Evolutionary conservation across 305 asterid species (phyloP).

Genomic region (Fraxinus sp.): DNA sequence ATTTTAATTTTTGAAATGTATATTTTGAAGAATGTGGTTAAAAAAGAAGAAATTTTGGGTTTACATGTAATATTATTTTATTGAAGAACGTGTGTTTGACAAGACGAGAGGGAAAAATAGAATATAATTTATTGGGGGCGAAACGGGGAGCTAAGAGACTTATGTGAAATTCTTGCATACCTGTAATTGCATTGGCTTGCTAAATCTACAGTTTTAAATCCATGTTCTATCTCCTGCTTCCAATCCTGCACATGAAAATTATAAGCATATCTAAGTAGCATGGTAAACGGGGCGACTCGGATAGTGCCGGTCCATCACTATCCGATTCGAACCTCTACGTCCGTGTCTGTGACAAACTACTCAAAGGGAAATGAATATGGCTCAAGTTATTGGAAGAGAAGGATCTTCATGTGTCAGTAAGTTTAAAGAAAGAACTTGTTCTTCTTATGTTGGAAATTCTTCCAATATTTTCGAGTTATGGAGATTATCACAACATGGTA

Average conservation of each 20-base stretch:
- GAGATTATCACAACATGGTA: background rate
- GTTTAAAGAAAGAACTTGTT: background rate
- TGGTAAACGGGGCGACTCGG: background rate
- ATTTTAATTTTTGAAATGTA: too few relatives aligned
- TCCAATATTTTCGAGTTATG: background rate
- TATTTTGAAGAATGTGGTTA: too few relatives aligned
- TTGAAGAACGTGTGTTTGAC: too few relatives aligned
- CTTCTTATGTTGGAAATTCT: background rate
- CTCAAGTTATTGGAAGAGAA: background rate
- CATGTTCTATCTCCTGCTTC: constrained; percentile 52
- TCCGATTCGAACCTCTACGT: background rate
- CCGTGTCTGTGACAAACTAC: background rate
- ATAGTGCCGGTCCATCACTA: background rate
- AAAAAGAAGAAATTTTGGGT: too few relatives aligned
- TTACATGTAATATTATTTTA: too few relatives aligned
- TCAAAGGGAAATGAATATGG: background rate
- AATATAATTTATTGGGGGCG: too few relatives aligned
- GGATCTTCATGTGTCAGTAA: background rate
- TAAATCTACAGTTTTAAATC: constrained; percentile 55
- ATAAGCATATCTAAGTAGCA: background rate
- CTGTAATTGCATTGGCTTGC: constrained; percentile 73
- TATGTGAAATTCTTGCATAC: constrained; percentile 32
- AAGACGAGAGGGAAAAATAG: too few relatives aligned
- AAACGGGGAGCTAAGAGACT: background rate
- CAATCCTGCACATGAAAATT: constrained; percentile 49